Evolutionary conservation across 2,329 filamentous ascomycete species (phyloP).

Genomic region (Penicillium polonicum): DNA sequence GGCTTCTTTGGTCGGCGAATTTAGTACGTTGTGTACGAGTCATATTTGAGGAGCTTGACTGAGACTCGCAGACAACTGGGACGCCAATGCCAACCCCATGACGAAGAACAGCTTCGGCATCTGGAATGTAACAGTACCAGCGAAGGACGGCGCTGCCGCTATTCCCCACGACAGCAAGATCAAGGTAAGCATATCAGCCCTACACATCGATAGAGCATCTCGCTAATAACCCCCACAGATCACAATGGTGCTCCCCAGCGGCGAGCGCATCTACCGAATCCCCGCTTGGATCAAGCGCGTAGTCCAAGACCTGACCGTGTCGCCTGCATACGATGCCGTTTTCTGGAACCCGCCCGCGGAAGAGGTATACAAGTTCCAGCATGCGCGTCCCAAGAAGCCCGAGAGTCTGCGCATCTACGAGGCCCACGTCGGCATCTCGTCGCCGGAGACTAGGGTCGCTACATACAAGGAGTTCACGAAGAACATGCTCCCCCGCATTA

Average conservation of each 20-base stretch:
- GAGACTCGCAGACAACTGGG: constrained; percentile 70
- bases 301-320: constrained; percentile 86
- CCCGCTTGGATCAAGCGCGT: constrained; percentile 98
- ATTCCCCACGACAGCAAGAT: constrained; percentile 94
- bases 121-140: constrained; percentile 77
- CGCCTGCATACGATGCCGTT: constrained; percentile 87
- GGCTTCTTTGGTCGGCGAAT: constrained; percentile 88
- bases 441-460: constrained; percentile 80
- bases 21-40: constrained; percentile 61
- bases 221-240: constrained; percentile 56
- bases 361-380: constrained; percentile 80
- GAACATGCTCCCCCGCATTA: constrained; percentile 88
- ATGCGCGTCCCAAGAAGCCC: constrained; percentile 78
- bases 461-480: constrained; percentile 97
- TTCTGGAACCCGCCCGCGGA: constrained; percentile 90
- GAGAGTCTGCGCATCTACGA: constrained; percentile 89
- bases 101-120: constrained; percentile 80
- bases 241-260: constrained; percentile 74
- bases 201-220: not conserved
- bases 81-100: constrained; percentile 80
- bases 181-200: constrained; percentile 61
- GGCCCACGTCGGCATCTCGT: constrained; percentile 97
- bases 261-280: constrained; percentile 80
- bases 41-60: constrained; percentile 22
- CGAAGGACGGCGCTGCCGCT: constrained; percentile 69